These are phyloP conservation scores for Lecanoromycetidae sp. DNA, from an alignment of 2,329 filamentous ascomycete genomes.

Conservation along the genomic window DNA sequence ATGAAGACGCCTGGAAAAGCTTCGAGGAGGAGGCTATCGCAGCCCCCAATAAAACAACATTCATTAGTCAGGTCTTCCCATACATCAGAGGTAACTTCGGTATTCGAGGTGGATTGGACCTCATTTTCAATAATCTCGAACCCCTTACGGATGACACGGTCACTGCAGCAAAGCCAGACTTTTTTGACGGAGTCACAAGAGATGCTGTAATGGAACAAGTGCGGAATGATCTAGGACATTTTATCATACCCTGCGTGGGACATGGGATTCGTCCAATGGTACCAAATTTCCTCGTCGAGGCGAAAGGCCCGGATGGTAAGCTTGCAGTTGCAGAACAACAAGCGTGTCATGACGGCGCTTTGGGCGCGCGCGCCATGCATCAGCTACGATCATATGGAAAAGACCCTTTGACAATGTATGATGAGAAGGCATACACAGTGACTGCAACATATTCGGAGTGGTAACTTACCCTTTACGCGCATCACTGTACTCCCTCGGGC, in stretches of 20 bases:
- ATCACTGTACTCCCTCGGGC: not conserved
- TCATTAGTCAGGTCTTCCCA: slow-evolving; percentile 26
- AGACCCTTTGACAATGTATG: slow-evolving; percentile 25
- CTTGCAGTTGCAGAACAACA: slow-evolving; percentile 20
- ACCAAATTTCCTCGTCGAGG: slow-evolving; percentile 19
- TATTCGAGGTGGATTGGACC: slow-evolving; percentile 19
- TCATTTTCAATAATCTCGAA: slow-evolving; percentile 28
- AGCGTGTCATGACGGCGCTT: slow-evolving; percentile 20
- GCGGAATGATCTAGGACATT: slow-evolving; percentile 18
- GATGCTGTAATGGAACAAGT: slow-evolving; percentile 23
- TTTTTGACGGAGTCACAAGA: slow-evolving; percentile 24
- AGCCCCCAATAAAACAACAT: slow-evolving; percentile 27
- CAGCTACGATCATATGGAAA: slow-evolving; percentile 27
- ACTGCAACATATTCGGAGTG: slow-evolving; percentile 26
- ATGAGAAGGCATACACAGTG: slow-evolving; percentile 31
- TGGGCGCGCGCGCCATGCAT: slow-evolving; percentile 21
- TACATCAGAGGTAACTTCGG: slow-evolving; percentile 20
- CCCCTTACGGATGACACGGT: slow-evolving; percentile 25
- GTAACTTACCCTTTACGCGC: not conserved
- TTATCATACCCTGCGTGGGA: slow-evolving; percentile 25
- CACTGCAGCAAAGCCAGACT: slow-evolving; percentile 22
- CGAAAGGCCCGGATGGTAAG: slow-evolving; percentile 13
- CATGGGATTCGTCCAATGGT: slow-evolving; percentile 17
- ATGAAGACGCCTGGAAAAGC: slow-evolving; percentile 22
- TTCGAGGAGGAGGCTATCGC: slow-evolving; percentile 23